Evolutionary conservation across 192 early-diverging fungal species (phyloP).

Genomic region (Jimgerdemannia lactiflua): DNA sequence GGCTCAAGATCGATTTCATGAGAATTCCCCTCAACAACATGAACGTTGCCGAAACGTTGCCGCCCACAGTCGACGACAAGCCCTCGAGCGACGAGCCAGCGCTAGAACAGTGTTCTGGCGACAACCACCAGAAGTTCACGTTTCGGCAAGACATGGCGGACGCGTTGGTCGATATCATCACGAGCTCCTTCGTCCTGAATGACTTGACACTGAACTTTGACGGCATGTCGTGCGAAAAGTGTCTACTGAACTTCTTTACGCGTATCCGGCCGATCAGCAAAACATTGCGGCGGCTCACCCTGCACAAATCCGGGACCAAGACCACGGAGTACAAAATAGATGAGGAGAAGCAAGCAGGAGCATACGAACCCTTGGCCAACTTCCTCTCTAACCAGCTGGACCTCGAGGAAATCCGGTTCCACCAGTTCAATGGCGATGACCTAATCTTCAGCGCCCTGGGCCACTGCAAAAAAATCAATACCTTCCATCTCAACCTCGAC

Average conservation of each 20-base stretch:
- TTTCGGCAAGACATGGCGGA: neutral
- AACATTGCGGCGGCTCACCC: neutral
- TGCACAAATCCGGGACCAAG: no score
- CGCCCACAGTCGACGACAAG: no score
- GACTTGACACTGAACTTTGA: neutral
- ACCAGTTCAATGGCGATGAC: neutral
- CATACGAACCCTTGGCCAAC: neutral
- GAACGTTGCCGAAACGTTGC: no score
- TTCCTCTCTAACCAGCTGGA: neutral
- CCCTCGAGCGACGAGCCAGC: no score
- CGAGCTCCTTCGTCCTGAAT: neutral
- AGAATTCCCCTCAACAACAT: no score
- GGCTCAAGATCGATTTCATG: no score
- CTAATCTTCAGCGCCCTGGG: constrained; percentile 29
- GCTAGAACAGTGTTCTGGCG: no score
- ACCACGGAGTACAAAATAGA: neutral
- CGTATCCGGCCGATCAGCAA: neutral
- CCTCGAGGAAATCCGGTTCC: neutral
- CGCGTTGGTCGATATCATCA: neutral
- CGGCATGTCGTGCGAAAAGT: neutral
- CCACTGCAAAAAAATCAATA: neutral
- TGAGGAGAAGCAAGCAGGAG: neutral
- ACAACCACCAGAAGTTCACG: neutral
- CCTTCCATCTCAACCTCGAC: neutral
- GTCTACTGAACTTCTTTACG: neutral